These are phyloP conservation scores for Chytriomyces sp. DNA, from an alignment of 192 early-diverging fungal species.

Conservation along the genomic window DNA sequence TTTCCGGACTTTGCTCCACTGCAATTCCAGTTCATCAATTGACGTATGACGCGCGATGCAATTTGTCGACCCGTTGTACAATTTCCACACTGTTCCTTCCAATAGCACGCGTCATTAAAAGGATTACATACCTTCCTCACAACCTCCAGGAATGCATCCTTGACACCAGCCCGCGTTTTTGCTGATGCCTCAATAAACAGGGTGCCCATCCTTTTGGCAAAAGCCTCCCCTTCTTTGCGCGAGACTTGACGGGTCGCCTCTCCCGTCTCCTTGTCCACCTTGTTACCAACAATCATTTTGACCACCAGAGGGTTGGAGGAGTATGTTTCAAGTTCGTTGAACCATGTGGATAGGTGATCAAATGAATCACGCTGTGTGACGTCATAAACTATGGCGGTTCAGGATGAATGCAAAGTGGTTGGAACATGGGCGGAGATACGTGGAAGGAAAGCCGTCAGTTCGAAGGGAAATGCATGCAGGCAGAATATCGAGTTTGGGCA, in stretches of 20 bases:
- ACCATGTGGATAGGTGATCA: slow-evolving; percentile 91
- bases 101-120: background rate
- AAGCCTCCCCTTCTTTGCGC: slow-evolving; percentile 86
- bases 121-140: slow-evolving; percentile 77
- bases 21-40: no score
- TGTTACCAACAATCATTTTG: slow-evolving; percentile 98
- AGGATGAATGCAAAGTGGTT: background rate
- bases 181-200: slow-evolving; percentile 97
- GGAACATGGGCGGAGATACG: background rate
- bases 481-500: background rate
- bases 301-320: slow-evolving; percentile 84
- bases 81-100: background rate
- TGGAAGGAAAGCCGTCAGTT: background rate
- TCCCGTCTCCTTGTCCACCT: slow-evolving; percentile 84
- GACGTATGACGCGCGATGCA: background rate
- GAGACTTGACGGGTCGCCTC: slow-evolving; percentile 69
- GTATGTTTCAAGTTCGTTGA: slow-evolving; percentile 93
- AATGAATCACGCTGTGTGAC: slow-evolving; percentile 93
- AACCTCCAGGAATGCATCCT: slow-evolving; percentile 93
- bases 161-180: slow-evolving; percentile 89
- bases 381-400: slow-evolving; percentile 79
- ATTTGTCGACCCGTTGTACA: background rate
- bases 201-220: slow-evolving; percentile 84
- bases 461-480: background rate
- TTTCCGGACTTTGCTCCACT: no score